A percentile compares a stretch with the other conserved stretches of the same genome.
Conservation (phyloP, 1,284 basidiomycete genomes). For the Phylloboletellus chloephorus region DNA sequence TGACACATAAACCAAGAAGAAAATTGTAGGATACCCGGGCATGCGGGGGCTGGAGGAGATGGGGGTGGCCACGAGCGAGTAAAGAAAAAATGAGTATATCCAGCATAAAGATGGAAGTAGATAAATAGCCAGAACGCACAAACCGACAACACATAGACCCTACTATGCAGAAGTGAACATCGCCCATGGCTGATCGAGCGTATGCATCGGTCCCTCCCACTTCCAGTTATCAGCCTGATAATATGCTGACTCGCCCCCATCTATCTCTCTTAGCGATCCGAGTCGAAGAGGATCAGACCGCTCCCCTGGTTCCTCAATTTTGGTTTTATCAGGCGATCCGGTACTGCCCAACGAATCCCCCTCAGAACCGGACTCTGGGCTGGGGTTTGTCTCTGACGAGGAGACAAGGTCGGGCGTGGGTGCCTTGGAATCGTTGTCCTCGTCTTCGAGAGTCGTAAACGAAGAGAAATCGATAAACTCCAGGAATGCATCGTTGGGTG, state of each 20-base stretch:
- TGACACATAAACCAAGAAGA: conserved; percentile 36
- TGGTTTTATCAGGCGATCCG: conserved; percentile 36
- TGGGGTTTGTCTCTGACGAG: conserved; percentile 67
- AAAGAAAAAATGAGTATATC: conserved; percentile 28
- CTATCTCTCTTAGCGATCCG: conserved; percentile 62
- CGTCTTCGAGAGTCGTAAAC: conserved; percentile 51
- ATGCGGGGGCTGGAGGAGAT: conserved; percentile 5
- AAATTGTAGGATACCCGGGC: conserved; percentile 31
- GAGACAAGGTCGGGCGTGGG: conserved; percentile 65
- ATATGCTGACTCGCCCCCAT: conserved; percentile 68
- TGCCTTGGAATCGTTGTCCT: conserved; percentile 57
- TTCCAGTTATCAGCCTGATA: conserved; percentile 63
- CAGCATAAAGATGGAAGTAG: conserved; percentile 36
- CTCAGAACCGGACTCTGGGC: conserved; percentile 69
- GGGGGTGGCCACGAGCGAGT: conserved; percentile 15
- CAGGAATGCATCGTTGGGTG: conserved; percentile 27
- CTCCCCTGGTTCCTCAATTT: conserved; percentile 42
- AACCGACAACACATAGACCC: conserved; percentile 23
- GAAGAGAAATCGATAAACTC: conserved; percentile 65
- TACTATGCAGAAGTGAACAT: conserved; percentile 59
- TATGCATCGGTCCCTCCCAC: conserved; percentile 63
- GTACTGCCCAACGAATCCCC: conserved; percentile 39
- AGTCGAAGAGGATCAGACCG: conserved; percentile 49
- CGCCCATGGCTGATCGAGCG: conserved; percentile 66
- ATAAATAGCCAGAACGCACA: conserved; percentile 32